These are phyloP conservation scores for Hypoxylon rickii DNA, from an alignment of 495 filamentous ascomycete species.

Conservation along the genomic window DNA sequence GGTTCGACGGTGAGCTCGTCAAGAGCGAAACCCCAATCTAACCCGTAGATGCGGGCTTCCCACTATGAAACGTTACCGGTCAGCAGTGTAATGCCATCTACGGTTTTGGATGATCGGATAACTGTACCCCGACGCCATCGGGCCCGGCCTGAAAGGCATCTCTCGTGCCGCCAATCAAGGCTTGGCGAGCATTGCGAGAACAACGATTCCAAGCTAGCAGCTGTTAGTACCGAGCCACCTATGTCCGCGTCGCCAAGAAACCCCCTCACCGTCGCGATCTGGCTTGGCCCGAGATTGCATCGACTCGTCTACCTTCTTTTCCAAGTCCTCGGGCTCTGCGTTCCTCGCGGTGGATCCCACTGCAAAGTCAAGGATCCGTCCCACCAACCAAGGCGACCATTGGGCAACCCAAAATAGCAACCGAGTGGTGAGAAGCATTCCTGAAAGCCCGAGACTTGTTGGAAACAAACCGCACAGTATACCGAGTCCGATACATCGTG, in stretches of 20 bases:
- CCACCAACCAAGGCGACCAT: conserved; percentile 19
- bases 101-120: too few species aligned
- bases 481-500: conserved; percentile 38
- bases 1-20: conserved; percentile 7
- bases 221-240: not conserved
- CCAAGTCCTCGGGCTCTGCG: not conserved
- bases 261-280: conserved; percentile 6
- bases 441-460: not conserved
- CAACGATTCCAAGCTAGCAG: conserved; percentile 2
- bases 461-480: conserved; percentile 41
- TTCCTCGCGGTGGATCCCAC: not conserved
- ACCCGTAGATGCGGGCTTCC: conserved; percentile 14
- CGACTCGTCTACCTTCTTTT: not conserved
- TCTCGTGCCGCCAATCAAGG: not conserved
- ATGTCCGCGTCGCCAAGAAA: not conserved
- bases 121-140: conserved; percentile 12
- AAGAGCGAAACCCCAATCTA: conserved; percentile 19
- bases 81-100: not conserved
- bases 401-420: conserved; percentile 6
- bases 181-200: conserved; percentile 1
- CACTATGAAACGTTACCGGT: conserved; percentile 1
- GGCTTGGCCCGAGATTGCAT: conserved; percentile 3
- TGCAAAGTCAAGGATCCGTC: not conserved
- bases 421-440: conserved; percentile 9
- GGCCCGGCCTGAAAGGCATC: conserved; percentile 4